Evolutionary conservation across 768 basidiomycete genomes (phyloP).

Genomic region (Trametes sanguinea): DNA sequence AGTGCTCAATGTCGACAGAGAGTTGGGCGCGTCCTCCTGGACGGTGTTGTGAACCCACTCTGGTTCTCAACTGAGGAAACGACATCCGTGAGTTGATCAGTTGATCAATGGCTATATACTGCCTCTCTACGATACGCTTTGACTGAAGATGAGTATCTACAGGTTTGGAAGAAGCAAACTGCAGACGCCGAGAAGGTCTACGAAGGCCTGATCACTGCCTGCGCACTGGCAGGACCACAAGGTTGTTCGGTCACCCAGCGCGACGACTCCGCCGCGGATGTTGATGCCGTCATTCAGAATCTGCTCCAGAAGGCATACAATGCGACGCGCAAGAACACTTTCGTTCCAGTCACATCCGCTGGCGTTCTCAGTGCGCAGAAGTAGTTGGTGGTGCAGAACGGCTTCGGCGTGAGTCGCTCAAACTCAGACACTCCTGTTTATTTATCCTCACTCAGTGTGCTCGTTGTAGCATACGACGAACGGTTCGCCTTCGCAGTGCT

Average conservation of each 20-base stretch:
- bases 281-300: conserved; percentile 4
- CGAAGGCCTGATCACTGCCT: conserved; percentile 7
- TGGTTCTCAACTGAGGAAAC: not conserved
- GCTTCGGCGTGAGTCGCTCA: conserved; percentile 2
- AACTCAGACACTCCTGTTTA: not conserved
- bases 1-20: not conserved
- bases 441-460: not conserved
- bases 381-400: not conserved
- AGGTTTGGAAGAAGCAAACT: not conserved
- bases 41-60: conserved; percentile 6
- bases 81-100: not conserved
- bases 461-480: conserved; percentile 1
- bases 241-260: conserved; percentile 7
- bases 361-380: conserved; percentile 2
- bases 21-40: conserved; percentile 11
- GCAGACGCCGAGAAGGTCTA: conserved; percentile 12
- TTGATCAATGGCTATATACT: not conserved
- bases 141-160: not conserved
- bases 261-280: not conserved
- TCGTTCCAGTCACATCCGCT: conserved; percentile 10
- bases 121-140: not conserved
- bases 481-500: conserved; percentile 3
- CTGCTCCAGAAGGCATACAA: conserved; percentile 4
- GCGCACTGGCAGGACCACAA: conserved; percentile 7
- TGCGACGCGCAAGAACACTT: conserved; percentile 5